These are phyloP conservation scores for Choricystis sp. DNA, from an alignment of 139 green algal species.

Conservation along the genomic window DNA sequence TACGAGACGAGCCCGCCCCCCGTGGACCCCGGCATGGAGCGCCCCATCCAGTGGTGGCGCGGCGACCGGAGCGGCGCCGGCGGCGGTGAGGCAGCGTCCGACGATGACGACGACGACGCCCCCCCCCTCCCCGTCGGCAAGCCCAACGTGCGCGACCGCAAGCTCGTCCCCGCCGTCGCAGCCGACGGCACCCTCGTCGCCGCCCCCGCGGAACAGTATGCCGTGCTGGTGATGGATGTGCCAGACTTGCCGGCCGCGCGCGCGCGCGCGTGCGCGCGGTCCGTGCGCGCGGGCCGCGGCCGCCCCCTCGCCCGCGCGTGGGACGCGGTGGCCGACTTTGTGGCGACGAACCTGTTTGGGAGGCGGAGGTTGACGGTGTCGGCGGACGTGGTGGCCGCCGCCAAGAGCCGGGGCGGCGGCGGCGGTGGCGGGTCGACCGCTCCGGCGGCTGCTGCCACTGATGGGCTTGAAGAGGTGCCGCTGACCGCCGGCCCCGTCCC, in stretches of 20 bases:
- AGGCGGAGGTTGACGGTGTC: background rate
- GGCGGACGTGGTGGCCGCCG: background rate
- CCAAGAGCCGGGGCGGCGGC: too few species aligned
- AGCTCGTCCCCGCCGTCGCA: too few species aligned
- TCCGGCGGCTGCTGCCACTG: too few species aligned
- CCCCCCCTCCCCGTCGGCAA: conserved; percentile 3
- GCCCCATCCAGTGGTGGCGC: background rate
- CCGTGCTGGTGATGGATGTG: conserved; percentile 37
- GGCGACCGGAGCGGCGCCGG: too few species aligned
- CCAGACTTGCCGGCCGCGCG: conserved; percentile 8
- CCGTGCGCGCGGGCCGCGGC: conserved; percentile 4
- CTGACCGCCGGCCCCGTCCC: too few species aligned
- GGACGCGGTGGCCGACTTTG: background rate
- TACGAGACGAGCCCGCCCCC: background rate
- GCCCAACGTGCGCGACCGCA: conserved; percentile 35
- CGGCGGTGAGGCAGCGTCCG: background rate
- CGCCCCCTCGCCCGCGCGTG: background rate
- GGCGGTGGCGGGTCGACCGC: background rate
- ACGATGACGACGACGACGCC: background rate
- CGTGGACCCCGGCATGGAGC: background rate
- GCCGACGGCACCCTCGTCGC: conserved; percentile 31
- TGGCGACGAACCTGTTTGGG: background rate
- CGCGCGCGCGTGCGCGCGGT: background rate
- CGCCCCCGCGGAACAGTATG: conserved; percentile 51
- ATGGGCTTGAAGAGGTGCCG: too few species aligned